Conservation (phyloP, 805 yeast genomes). For the Vanderwaltozyma tropicalis region DNA sequence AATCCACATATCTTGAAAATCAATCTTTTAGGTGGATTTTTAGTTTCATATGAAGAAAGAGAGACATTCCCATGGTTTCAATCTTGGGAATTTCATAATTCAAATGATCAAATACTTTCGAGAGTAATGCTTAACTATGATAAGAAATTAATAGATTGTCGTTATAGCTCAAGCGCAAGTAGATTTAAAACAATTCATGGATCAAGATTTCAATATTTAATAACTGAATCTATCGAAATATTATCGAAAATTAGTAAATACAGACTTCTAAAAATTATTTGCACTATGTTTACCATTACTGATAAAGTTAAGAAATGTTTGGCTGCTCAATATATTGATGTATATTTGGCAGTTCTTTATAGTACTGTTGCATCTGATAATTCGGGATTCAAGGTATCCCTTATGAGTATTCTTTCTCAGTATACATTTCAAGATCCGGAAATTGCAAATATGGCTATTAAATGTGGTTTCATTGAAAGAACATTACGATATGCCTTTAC, state of each 20-base stretch:
- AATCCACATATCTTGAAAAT: slow-evolving; percentile 13
- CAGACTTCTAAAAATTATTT: slow-evolving; percentile 15
- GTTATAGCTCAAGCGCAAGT: slow-evolving; percentile 6
- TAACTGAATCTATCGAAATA: slow-evolving; percentile 17
- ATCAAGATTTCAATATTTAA: slow-evolving; percentile 32
- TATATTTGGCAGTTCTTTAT: slow-evolving; percentile 48
- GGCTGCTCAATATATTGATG: slow-evolving; percentile 61
- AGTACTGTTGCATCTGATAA: slow-evolving; percentile 20
- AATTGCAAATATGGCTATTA: slow-evolving; percentile 20
- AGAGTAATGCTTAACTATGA: slow-evolving; percentile 17
- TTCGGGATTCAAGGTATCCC: slow-evolving; percentile 14
- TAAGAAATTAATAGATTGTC: slow-evolving; percentile 11
- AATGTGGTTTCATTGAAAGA: slow-evolving; percentile 22
- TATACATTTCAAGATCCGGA: slow-evolving; percentile 24
- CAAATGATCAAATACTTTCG: slow-evolving; percentile 7
- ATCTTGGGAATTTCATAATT: slow-evolving; percentile 19
- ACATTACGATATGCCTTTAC: slow-evolving; percentile 21
- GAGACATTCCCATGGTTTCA: slow-evolving; percentile 19
- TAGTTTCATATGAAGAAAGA: slow-evolving; percentile 18
- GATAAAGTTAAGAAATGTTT: slow-evolving; percentile 46
- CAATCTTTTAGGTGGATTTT: slow-evolving; percentile 22
- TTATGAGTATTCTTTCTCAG: slow-evolving; percentile 23
- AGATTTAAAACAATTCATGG: slow-evolving; percentile 28
- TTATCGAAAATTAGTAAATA: slow-evolving; percentile 13
- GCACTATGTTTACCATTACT: slow-evolving; percentile 16